phyloP scores from a whole-genome alignment of 305 asterid species.

The Fraxinus albicans region DNA sequence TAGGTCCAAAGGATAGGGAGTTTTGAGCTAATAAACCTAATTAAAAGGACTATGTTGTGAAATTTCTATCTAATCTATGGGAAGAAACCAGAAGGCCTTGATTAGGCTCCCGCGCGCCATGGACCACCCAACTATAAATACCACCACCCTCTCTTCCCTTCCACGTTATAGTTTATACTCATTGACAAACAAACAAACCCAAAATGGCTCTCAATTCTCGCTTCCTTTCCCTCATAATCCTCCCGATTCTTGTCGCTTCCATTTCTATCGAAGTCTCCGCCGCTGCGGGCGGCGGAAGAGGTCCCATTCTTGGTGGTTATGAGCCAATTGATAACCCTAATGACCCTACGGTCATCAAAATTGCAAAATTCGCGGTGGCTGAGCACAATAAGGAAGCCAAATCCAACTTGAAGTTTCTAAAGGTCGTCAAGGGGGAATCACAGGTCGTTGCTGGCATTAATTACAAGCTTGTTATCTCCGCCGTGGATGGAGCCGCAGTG shows the following conservation, averaged over 20 bases:
- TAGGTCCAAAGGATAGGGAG: background rate
- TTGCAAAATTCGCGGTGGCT: conserved; percentile 8
- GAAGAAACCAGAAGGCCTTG: background rate
- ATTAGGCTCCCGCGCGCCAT: background rate
- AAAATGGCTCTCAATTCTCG: background rate
- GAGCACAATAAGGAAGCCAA: conserved; percentile 9
- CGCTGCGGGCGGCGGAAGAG: conserved; percentile 1
- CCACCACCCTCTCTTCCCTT: background rate
- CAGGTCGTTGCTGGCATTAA: conserved; percentile 50
- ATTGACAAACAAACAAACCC: background rate
- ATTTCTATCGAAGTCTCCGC: conserved; percentile 13
- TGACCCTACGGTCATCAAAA: background rate
- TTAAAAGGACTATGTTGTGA: background rate
- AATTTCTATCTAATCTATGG: background rate
- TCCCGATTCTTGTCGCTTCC: conserved; percentile 10
- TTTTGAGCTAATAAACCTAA: background rate
- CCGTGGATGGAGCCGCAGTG: conserved; percentile 24
- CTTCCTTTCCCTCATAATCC: conserved; percentile 14
- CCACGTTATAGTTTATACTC: background rate
- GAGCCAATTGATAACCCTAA: conserved; percentile 10
- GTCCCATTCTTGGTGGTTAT: conserved; percentile 18
- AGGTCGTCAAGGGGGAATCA: conserved; percentile 34
- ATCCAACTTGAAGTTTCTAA: conserved; percentile 17
- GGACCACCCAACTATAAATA: background rate
- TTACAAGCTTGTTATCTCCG: conserved; percentile 40